A percentile compares a stretch with the other conserved stretches of the same genome.
Conservation (phyloP, 2,329 filamentous ascomycete genomes). For the Colletotrichum neosansevieriae region DNA sequence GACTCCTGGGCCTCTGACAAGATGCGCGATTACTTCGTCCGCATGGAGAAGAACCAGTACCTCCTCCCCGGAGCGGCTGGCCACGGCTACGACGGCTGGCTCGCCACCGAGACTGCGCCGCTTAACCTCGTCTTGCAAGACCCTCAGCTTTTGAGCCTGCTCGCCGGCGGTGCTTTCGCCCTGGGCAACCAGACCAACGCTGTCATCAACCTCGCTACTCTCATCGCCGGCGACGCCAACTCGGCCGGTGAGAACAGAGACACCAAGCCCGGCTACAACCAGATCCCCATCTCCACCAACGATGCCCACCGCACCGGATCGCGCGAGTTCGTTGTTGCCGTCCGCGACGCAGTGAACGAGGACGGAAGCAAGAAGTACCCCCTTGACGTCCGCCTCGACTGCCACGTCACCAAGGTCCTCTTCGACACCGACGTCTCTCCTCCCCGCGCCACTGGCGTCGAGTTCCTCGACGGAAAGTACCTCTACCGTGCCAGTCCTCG, state of each 20-base stretch:
- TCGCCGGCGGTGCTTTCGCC: slow-evolving; percentile 64
- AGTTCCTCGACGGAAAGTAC: slow-evolving; percentile 59
- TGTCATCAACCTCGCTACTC: slow-evolving; percentile 48
- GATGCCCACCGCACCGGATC: slow-evolving; percentile 64
- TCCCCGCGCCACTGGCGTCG: slow-evolving; percentile 61
- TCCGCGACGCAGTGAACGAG: slow-evolving; percentile 59
- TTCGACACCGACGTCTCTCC: slow-evolving; percentile 54
- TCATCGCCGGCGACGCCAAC: slow-evolving; percentile 64
- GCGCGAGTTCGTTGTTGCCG: slow-evolving; percentile 66
- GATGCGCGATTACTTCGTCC: slow-evolving; percentile 68
- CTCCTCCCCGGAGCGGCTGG: slow-evolving; percentile 55
- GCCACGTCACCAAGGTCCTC: slow-evolving; percentile 57
- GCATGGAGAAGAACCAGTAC: slow-evolving; percentile 67
- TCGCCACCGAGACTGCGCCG: slow-evolving; percentile 62
- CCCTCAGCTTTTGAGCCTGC: slow-evolving; percentile 63
- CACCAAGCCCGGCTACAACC: slow-evolving; percentile 61
- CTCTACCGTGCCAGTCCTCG: slow-evolving; percentile 61
- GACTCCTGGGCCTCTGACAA: slow-evolving; percentile 64
- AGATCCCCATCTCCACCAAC: slow-evolving; percentile 69
- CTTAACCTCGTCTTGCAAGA: slow-evolving; percentile 65
- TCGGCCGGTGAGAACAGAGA: slow-evolving; percentile 59
- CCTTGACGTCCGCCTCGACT: slow-evolving; percentile 65
- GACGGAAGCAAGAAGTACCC: slow-evolving; percentile 67
- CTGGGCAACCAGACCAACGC: slow-evolving; percentile 51
- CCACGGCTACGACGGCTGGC: slow-evolving; percentile 68